Percentiles rank a stretch among this genome's conserved stretches.
phyloP scores from a whole-genome alignment of 2,329 filamentous ascomycete species.

The Beauveria asiatica region DNA sequence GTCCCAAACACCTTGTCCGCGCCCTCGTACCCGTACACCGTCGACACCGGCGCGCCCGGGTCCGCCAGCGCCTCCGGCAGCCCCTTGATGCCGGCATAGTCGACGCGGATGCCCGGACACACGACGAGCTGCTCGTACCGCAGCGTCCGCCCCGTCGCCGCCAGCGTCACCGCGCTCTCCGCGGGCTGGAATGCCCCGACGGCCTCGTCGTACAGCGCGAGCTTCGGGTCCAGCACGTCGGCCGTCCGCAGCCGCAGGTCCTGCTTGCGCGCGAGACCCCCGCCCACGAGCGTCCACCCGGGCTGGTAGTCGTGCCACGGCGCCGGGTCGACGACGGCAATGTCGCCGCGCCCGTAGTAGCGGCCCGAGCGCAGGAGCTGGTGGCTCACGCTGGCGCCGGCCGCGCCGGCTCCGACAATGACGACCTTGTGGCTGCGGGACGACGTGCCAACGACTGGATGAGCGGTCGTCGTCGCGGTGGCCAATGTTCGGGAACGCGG shows the following conservation, averaged over 20 bases:
- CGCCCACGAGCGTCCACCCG: slow-evolving; percentile 61
- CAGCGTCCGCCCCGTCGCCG: slow-evolving; percentile 38
- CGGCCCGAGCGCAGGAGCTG: slow-evolving; percentile 54
- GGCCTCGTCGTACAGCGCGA: slow-evolving; percentile 49
- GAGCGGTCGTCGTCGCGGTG: not conserved
- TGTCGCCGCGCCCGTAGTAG: slow-evolving; percentile 52
- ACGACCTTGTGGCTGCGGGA: slow-evolving; percentile 49
- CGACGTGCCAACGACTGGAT: not conserved
- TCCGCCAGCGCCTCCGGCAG: slow-evolving; percentile 47
- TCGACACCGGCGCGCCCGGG: slow-evolving; percentile 39
- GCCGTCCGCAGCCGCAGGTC: slow-evolving; percentile 44
- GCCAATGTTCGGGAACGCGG: not conserved
- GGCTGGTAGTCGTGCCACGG: slow-evolving; percentile 60
- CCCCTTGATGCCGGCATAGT: slow-evolving; percentile 44
- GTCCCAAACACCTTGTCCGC: slow-evolving; percentile 44
- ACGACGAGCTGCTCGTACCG: slow-evolving; percentile 58
- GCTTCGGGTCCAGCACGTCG: slow-evolving; percentile 47
- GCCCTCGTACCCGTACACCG: slow-evolving; percentile 49
- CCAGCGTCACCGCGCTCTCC: slow-evolving; percentile 46
- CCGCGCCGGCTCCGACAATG: slow-evolving; percentile 58
- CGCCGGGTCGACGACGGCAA: slow-evolving; percentile 56
- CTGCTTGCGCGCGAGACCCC: slow-evolving; percentile 54
- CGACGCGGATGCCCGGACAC: slow-evolving; percentile 46
- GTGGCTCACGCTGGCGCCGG: slow-evolving; percentile 57
- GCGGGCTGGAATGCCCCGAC: slow-evolving; percentile 45